Evolutionary conservation across 352 stramenopile species (phyloP).

Genomic region (Phytophthora aleatoria): DNA sequence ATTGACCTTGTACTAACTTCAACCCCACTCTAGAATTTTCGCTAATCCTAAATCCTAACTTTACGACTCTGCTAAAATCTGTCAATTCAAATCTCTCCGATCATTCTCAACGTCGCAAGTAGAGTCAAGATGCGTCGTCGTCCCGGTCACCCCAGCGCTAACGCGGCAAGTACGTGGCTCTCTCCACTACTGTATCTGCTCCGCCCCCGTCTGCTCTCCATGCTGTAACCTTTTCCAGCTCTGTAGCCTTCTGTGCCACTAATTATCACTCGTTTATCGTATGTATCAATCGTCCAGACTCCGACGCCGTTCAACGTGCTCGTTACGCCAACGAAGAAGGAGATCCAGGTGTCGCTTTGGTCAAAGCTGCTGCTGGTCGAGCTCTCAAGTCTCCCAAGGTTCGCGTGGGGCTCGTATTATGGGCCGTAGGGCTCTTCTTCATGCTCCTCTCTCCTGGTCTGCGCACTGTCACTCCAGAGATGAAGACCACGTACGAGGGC

Average conservation of each 20-base stretch:
- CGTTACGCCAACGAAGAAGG: slow-evolving; percentile 15
- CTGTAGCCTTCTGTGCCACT: slow-evolving; percentile 9
- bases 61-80: neutral
- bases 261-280: slow-evolving; percentile 6
- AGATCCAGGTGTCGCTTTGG: slow-evolving; percentile 59
- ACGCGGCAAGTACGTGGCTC: slow-evolving; percentile 18
- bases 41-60: neutral
- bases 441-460: slow-evolving; percentile 78
- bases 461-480: slow-evolving; percentile 67
- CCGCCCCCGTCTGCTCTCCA: slow-evolving; percentile 3
- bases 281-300: slow-evolving; percentile 23
- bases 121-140: slow-evolving; percentile 38
- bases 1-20: neutral
- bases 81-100: slow-evolving; percentile 5
- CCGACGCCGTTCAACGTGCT: slow-evolving; percentile 37
- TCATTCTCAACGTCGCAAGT: neutral
- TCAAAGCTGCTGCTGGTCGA: slow-evolving; percentile 53
- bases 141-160: slow-evolving; percentile 27
- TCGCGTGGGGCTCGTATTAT: slow-evolving; percentile 66
- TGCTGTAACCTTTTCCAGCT: neutral
- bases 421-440: slow-evolving; percentile 83
- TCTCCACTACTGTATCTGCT: slow-evolving; percentile 8
- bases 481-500: slow-evolving; percentile 76
- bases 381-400: slow-evolving; percentile 69
- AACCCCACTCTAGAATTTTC: neutral